These are phyloP conservation scores for Ramaria sp. DNA, from an alignment of 768 basidiomycete genomes.

Conservation along the genomic window DNA sequence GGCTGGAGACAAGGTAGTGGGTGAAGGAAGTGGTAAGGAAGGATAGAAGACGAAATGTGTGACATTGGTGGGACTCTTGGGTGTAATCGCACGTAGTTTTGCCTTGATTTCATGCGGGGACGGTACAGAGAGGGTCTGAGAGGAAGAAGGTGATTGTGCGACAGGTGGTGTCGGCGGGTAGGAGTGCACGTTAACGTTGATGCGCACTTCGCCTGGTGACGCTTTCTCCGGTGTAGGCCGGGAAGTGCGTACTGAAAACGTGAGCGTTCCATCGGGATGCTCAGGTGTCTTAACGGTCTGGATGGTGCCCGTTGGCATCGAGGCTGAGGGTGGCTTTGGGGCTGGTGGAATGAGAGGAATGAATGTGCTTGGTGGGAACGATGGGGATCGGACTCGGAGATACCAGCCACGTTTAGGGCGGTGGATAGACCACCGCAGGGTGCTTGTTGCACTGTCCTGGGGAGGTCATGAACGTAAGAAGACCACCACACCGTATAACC, in stretches of 20 bases:
- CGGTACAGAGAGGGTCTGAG: conserved; percentile 10
- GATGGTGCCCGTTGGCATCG: background rate
- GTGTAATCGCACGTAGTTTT: conserved; percentile 17
- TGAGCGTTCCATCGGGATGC: background rate
- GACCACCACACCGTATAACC: conserved; percentile 17
- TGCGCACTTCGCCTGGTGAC: conserved; percentile 9
- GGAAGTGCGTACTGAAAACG: conserved; percentile 3
- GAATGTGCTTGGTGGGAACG: conserved; percentile 45
- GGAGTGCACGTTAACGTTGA: conserved; percentile 24
- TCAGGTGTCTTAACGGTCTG: background rate
- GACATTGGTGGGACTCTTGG: background rate
- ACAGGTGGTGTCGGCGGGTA: conserved; percentile 26
- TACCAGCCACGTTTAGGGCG: conserved; percentile 80
- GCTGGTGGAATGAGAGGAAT: conserved; percentile 21
- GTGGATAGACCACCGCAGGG: conserved; percentile 66
- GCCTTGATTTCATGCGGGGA: conserved; percentile 21
- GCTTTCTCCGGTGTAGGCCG: background rate
- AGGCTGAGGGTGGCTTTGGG: background rate
- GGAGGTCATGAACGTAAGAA: background rate
- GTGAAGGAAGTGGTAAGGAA: conserved; percentile 8
- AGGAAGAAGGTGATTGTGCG: conserved; percentile 10
- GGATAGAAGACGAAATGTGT: conserved; percentile 11
- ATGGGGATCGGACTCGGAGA: conserved; percentile 61
- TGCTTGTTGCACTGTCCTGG: conserved; percentile 59
- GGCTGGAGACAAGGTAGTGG: background rate